A percentile compares a stretch with the other conserved stretches of the same genome.
These are phyloP conservation scores for Psilocybe cyanescens DNA, from an alignment of 768 basidiomycete genomes.

Conservation along the genomic window DNA sequence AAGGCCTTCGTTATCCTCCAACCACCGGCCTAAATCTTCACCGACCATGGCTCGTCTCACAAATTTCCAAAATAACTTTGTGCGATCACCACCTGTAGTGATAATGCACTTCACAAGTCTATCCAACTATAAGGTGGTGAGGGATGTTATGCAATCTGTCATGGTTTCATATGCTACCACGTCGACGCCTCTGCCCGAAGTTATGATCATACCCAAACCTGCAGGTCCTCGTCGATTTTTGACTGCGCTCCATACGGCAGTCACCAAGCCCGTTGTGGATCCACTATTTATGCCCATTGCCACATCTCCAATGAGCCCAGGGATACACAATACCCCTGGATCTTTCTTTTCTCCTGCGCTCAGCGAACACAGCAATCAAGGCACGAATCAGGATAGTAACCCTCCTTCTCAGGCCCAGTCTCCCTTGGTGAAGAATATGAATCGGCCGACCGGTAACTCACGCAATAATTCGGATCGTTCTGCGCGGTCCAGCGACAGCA, in stretches of 20 bases:
- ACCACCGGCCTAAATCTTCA: slow-evolving; percentile 80
- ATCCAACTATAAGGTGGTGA: slow-evolving; percentile 85
- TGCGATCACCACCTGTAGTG: slow-evolving; percentile 43
- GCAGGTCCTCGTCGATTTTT: slow-evolving; percentile 93
- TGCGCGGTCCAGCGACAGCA: slow-evolving; percentile 54
- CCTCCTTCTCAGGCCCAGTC: slow-evolving; percentile 18
- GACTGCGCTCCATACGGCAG: slow-evolving; percentile 89
- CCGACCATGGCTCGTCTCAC: slow-evolving; percentile 72
- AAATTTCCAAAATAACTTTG: slow-evolving; percentile 34
- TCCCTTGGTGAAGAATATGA: slow-evolving; percentile 28
- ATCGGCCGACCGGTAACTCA: slow-evolving; percentile 47
- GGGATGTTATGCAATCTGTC: slow-evolving; percentile 80
- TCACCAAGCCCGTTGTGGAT: slow-evolving; percentile 85
- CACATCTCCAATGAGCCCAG: slow-evolving; percentile 86
- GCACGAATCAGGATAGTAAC: background rate
- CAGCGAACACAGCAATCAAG: slow-evolving; percentile 13
- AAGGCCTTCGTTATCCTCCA: slow-evolving; percentile 66
- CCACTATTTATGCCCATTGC: slow-evolving; percentile 95
- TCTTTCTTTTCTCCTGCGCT: slow-evolving; percentile 44
- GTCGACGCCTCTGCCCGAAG: slow-evolving; percentile 68
- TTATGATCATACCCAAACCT: slow-evolving; percentile 97
- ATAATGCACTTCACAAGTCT: slow-evolving; percentile 93
- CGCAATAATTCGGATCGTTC: slow-evolving; percentile 70
- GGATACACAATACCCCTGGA: slow-evolving; percentile 41
- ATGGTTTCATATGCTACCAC: slow-evolving; percentile 50